phyloP scores from a whole-genome alignment of 2,329 filamentous ascomycete genomes.

The Talaromyces sp. region DNA sequence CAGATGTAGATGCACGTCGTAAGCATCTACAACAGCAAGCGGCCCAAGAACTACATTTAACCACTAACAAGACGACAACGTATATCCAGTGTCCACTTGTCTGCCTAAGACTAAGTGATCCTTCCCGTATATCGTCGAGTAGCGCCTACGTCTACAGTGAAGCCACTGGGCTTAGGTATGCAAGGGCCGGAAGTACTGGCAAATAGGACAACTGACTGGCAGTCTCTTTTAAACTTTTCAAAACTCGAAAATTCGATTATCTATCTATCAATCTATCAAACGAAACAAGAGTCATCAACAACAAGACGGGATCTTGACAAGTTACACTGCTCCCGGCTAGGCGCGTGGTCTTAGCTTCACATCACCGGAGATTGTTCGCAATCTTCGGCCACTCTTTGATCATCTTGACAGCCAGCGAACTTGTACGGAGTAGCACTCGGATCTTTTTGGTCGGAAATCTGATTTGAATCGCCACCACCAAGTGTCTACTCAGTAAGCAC shows the following conservation, averaged over 20 bases:
- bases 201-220: neutral
- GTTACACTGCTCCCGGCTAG: neutral
- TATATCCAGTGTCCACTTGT: neutral
- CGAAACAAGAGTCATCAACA: no score
- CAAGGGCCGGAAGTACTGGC: conserved; percentile 3
- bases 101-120: neutral
- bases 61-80: conserved; percentile 5
- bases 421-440: neutral
- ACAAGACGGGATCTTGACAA: no score
- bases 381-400: no score
- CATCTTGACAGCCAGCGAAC: neutral
- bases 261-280: neutral
- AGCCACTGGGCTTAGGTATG: neutral
- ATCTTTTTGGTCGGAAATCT: neutral
- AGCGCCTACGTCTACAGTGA: no score
- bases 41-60: no score
- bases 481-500: neutral
- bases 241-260: neutral
- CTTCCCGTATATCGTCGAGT: neutral
- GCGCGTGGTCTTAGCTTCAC: neutral
- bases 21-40: neutral
- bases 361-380: neutral
- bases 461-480: neutral
- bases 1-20: neutral
- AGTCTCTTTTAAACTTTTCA: no score